Percentiles rank a stretch among this genome's conserved stretches.
phyloP scores from a whole-genome alignment of 2,329 filamentous ascomycete species.

The Fusarium sp. region DNA sequence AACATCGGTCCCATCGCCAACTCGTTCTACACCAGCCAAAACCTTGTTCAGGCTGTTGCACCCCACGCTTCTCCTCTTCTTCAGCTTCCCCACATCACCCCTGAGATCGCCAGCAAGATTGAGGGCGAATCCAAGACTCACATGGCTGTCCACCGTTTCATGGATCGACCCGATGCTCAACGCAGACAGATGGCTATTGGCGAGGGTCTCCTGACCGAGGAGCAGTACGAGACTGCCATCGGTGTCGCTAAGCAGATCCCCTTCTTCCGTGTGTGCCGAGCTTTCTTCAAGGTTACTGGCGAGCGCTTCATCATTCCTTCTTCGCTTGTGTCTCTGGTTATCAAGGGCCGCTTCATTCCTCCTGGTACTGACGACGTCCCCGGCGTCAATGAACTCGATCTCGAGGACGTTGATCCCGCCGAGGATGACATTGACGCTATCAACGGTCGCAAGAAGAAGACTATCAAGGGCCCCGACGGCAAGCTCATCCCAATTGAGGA shows the following conservation, averaged over 20 bases:
- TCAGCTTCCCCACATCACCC: slow-evolving; percentile 89
- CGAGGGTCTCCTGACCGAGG: slow-evolving; percentile 75
- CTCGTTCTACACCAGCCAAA: slow-evolving; percentile 85
- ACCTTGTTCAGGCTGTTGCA: slow-evolving; percentile 88
- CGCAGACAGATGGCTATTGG: slow-evolving; percentile 79
- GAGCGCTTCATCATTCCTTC: slow-evolving; percentile 93
- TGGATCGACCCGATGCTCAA: slow-evolving; percentile 82
- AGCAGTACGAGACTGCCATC: slow-evolving; percentile 81
- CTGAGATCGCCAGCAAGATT: slow-evolving; percentile 72
- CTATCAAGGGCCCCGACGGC: slow-evolving; percentile 71
- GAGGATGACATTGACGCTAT: slow-evolving; percentile 92
- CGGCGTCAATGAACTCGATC: slow-evolving; percentile 78
- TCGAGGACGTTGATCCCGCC: slow-evolving; percentile 91
- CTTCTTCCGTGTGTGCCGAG: slow-evolving; percentile 84
- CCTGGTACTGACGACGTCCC: slow-evolving; percentile 84
- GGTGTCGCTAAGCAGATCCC: slow-evolving; percentile 86
- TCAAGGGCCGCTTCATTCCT: slow-evolving; percentile 94
- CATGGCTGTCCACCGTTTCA: slow-evolving; percentile 85
- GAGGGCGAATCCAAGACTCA: slow-evolving; percentile 82
- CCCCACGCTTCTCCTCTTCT: slow-evolving; percentile 88
- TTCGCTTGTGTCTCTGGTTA: slow-evolving; percentile 91
- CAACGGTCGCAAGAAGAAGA: slow-evolving; percentile 79
- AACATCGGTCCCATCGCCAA: slow-evolving; percentile 84
- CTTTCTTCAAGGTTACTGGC: slow-evolving; percentile 98
- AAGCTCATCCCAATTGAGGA: slow-evolving; percentile 68